A percentile compares a stretch with the other conserved stretches of the same genome.
Evolutionary conservation across 108 stramenopile species (phyloP).

Genomic region (Fistulifera pelliculosa): DNA sequence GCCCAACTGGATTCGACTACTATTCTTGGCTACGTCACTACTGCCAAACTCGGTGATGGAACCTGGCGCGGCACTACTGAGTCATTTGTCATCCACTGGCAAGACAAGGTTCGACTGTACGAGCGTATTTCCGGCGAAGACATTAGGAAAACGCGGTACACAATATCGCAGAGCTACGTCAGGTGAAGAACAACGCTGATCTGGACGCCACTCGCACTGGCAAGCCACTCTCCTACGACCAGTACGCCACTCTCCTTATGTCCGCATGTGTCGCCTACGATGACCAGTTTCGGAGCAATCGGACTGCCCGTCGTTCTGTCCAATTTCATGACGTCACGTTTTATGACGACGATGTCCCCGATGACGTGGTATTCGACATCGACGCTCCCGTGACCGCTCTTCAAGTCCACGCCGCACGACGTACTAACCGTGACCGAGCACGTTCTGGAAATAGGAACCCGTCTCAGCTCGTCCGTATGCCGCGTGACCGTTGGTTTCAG

Average conservation of each 20-base stretch:
- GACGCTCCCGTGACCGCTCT: too few species aligned
- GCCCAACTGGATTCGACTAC: slow-evolving; percentile 1
- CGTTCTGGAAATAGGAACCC: too few species aligned
- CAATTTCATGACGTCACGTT: neutral
- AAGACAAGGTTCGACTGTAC: slow-evolving; percentile 5
- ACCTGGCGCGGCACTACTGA: slow-evolving; percentile 1
- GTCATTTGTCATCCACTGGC: slow-evolving; percentile 9
- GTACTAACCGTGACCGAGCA: too few species aligned
- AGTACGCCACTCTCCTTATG: neutral
- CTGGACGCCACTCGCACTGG: neutral
- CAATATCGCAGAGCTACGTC: neutral
- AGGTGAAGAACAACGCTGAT: neutral
- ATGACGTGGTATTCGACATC: too few species aligned
- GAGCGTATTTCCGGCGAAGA: slow-evolving; percentile 1
- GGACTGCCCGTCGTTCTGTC: neutral
- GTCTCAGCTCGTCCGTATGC: too few species aligned
- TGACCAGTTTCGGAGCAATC: neutral
- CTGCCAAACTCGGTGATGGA: neutral
- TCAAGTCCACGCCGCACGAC: too few species aligned
- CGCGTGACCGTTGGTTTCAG: too few species aligned
- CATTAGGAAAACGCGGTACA: slow-evolving; percentile 1
- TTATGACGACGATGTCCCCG: too few species aligned
- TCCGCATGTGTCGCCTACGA: neutral
- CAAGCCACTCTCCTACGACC: neutral
- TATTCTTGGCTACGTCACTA: slow-evolving; percentile 2